These are phyloP conservation scores for Jatropha podagrica DNA, from an alignment of 441 rosid genomes.

Conservation along the genomic window DNA sequence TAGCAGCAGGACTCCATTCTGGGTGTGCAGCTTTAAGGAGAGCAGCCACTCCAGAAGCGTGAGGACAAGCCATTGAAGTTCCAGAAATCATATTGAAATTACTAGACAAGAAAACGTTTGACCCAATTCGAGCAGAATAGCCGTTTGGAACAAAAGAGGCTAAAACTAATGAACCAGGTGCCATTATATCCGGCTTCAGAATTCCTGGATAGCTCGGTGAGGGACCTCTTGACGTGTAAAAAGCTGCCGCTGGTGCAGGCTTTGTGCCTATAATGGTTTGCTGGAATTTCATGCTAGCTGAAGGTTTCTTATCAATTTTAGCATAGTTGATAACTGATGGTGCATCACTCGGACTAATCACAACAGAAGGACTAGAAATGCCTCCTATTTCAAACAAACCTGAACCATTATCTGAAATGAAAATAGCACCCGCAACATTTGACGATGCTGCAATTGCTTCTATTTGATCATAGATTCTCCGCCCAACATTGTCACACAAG, in stretches of 20 bases:
- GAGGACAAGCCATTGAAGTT: constrained; percentile 96
- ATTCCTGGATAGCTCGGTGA: constrained; percentile 46
- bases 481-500: constrained; percentile 27
- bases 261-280: constrained; percentile 37
- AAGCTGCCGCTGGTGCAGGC: constrained; percentile 45
- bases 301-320: constrained; percentile 15
- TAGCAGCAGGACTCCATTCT: constrained; percentile 72
- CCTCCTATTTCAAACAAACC: background rate
- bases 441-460: constrained; percentile 1
- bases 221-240: constrained; percentile 50
- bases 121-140: constrained; percentile 3
- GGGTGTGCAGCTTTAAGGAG: constrained; percentile 59
- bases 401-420: constrained; percentile 32
- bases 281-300: constrained; percentile 41
- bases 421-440: constrained; percentile 35
- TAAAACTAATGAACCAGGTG: constrained; percentile 77
- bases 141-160: constrained; percentile 75
- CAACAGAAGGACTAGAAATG: constrained; percentile 30
- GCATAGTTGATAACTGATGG: constrained; percentile 31
- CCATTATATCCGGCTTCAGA: constrained; percentile 73
- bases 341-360: constrained; percentile 34
- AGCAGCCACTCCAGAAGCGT: constrained; percentile 77
- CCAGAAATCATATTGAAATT: constrained; percentile 60
- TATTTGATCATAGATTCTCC: constrained; percentile 12
- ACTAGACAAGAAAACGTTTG: constrained; percentile 19